A percentile compares a stretch with the other conserved stretches of the same genome.
Conservation (phyloP, 1,139 yeast genomes). For the Debaryomyces singareniensis region DNA sequence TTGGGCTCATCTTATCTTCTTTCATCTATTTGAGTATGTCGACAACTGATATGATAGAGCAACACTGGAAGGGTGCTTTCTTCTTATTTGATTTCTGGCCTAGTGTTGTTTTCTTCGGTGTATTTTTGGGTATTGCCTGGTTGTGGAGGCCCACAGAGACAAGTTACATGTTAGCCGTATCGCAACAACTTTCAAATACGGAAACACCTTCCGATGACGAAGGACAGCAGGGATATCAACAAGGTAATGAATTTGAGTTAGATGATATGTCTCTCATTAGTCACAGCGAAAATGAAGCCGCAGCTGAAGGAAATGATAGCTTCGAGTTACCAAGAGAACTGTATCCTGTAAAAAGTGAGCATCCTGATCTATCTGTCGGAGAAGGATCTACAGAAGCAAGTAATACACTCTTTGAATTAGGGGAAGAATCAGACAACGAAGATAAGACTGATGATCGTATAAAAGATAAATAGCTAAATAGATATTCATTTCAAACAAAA, state of each 20-base stretch:
- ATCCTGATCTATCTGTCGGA: constrained; percentile 7
- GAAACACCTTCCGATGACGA: constrained; percentile 53
- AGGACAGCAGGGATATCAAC: constrained; percentile 16
- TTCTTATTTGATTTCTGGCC: constrained; percentile 95
- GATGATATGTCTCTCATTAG: constrained; percentile 65
- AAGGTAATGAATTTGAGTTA: constrained; percentile 59
- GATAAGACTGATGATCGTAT: constrained; percentile 28
- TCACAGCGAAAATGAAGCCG: constrained; percentile 38
- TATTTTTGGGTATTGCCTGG: constrained; percentile 79
- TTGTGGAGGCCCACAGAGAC: constrained; percentile 98
- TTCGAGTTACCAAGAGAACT: constrained; percentile 26
- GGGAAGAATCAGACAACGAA: constrained; percentile 28
- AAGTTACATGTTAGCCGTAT: constrained; percentile 89
- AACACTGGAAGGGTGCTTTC: constrained; percentile 89
- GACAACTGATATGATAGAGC: constrained; percentile 70
- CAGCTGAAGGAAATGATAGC: constrained; percentile 22
- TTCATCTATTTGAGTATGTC: constrained; percentile 71
- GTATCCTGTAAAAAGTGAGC: constrained; percentile 23
- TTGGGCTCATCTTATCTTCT: constrained; percentile 65
- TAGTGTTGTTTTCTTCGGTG: constrained; percentile 75
- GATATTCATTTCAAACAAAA: neutral
- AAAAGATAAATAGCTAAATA: constrained; percentile 7
- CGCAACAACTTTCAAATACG: constrained; percentile 78
- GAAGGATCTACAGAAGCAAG: constrained; percentile 6
- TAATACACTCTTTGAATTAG: constrained; percentile 31